Conservation (phyloP, 2,329 filamentous ascomycete species). For the Beauveria pseudobassiana region DNA sequence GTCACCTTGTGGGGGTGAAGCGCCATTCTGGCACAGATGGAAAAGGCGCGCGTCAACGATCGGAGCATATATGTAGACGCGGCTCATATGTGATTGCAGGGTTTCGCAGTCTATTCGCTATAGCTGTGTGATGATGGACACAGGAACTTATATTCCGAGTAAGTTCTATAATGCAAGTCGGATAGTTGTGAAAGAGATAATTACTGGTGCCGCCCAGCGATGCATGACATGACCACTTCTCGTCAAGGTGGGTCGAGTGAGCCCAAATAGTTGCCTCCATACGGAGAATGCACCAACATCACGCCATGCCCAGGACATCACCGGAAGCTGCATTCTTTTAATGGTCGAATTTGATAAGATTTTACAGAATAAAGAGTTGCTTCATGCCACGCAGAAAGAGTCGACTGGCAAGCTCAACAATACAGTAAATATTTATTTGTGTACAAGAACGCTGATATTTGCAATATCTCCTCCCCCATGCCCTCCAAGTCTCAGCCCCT, state of each 20-base stretch:
- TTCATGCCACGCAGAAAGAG: no score
- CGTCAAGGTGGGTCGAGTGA: background rate
- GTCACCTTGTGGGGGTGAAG: constrained; percentile 32
- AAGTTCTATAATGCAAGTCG: no score
- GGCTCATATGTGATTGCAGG: background rate
- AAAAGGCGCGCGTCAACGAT: constrained; percentile 13
- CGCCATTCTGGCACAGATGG: constrained; percentile 33
- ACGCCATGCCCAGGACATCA: background rate
- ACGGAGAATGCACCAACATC: background rate
- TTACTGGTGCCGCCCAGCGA: background rate
- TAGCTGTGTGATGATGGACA: background rate
- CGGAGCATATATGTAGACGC: background rate
- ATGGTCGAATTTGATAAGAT: no score
- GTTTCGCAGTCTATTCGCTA: background rate
- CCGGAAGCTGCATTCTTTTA: background rate
- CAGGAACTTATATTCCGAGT: no score
- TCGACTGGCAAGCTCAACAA: background rate
- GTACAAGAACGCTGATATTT: background rate
- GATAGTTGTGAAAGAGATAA: background rate
- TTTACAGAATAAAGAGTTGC: no score
- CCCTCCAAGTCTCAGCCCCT: background rate
- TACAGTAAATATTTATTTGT: constrained; percentile 2
- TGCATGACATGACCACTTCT: background rate
- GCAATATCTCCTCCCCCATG: background rate
- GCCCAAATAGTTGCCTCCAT: background rate